These are phyloP conservation scores for Stemphylium lycopersici DNA, from an alignment of 2,329 filamentous ascomycete species.

Conservation along the genomic window DNA sequence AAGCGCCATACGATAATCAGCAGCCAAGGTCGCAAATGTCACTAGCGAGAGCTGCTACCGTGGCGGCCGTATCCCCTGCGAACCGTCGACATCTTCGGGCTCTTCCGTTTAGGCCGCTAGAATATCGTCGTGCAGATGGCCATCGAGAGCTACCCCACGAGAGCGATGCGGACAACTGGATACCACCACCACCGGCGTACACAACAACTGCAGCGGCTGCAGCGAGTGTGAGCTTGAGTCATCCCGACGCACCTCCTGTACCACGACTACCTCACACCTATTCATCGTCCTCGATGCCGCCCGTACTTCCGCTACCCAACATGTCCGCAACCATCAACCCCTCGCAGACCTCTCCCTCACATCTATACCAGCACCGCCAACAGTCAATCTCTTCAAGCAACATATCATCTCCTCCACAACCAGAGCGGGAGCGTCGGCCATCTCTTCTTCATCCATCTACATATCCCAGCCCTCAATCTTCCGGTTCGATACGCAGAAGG, in stretches of 20 bases:
- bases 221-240: slow-evolving; percentile 46
- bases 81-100: slow-evolving; percentile 70
- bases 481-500: slow-evolving; percentile 23
- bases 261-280: slow-evolving; percentile 11
- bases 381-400: slow-evolving; percentile 43
- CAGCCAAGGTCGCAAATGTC: slow-evolving; percentile 50
- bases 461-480: slow-evolving; percentile 38
- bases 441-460: slow-evolving; percentile 44
- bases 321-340: slow-evolving; percentile 31
- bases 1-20: slow-evolving; percentile 49
- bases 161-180: slow-evolving; percentile 88
- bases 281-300: slow-evolving; percentile 23
- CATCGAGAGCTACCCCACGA: slow-evolving; percentile 78
- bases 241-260: slow-evolving; percentile 40
- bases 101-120: slow-evolving; percentile 60
- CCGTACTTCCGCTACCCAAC: slow-evolving; percentile 34
- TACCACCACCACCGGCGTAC: slow-evolving; percentile 83
- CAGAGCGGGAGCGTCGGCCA: slow-evolving; percentile 25
- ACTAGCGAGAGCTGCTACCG: slow-evolving; percentile 52
- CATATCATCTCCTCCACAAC: slow-evolving; percentile 28
- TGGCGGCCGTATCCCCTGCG: slow-evolving; percentile 69
- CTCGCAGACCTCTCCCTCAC: slow-evolving; percentile 36
- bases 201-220: slow-evolving; percentile 62
- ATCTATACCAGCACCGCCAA: slow-evolving; percentile 23
- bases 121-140: slow-evolving; percentile 73